phyloP scores from a whole-genome alignment of 164 flowering plant species.

The Stephania japonica region DNA sequence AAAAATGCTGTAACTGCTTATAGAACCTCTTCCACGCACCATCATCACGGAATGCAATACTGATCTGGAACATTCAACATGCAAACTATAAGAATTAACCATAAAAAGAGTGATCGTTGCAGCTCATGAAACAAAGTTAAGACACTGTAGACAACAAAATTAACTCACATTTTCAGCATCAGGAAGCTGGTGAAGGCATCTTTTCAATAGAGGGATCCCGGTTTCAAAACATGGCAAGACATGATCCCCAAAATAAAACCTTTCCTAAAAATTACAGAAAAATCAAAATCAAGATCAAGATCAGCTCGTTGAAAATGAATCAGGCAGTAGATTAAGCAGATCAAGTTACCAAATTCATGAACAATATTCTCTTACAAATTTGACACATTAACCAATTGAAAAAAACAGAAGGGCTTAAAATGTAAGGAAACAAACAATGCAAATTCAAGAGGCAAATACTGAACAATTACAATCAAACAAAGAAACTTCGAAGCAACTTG shows the following conservation, averaged over 20 bases:
- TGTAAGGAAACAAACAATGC: not conserved
- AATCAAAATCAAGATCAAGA: conserved; percentile 2
- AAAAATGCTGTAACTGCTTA: too few species aligned
- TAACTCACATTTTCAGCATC: conserved; percentile 66
- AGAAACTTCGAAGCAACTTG: too few species aligned
- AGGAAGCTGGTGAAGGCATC: conserved; percentile 81
- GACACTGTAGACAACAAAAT: not conserved
- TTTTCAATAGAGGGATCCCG: conserved; percentile 83
- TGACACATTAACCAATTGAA: too few species aligned
- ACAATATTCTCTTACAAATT: not conserved
- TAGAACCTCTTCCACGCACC: too few species aligned
- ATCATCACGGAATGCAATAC: too few species aligned
- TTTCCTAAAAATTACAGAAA: conserved; percentile 50
- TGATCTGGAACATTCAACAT: too few species aligned
- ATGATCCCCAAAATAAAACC: conserved; percentile 90
- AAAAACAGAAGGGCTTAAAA: not conserved
- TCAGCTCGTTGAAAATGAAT: conserved; percentile 1
- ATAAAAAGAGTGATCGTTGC: not conserved
- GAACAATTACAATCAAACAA: too few species aligned
- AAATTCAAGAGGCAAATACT: not conserved
- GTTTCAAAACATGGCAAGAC: conserved; percentile 91
- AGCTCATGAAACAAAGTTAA: not conserved
- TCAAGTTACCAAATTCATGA: not conserved
- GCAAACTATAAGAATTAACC: not conserved
- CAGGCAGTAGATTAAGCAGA: too few species aligned